A percentile compares a stretch with the other conserved stretches of the same genome.
Evolutionary conservation across 768 basidiomycete species (phyloP).

Genomic region (Tricholoma terreum): DNA sequence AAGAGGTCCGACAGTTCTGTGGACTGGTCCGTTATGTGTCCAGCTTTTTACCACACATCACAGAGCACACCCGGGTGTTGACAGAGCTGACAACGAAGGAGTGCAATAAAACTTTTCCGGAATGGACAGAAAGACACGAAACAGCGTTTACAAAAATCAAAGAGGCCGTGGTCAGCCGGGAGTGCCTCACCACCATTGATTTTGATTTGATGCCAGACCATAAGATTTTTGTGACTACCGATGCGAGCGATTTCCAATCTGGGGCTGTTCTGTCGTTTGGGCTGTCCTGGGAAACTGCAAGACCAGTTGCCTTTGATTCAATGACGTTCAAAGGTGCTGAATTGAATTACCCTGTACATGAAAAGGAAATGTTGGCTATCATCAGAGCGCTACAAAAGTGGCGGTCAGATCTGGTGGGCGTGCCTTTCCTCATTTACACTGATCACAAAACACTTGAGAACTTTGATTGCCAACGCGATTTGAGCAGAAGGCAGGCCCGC

Average conservation of each 20-base stretch:
- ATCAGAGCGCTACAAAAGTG: constrained; percentile 22
- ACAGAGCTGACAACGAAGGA: background rate
- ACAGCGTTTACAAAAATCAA: constrained; percentile 27
- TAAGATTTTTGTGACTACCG: constrained; percentile 26
- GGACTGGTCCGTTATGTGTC: constrained; percentile 29
- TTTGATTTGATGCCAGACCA: constrained; percentile 15
- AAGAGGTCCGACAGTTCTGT: constrained; percentile 17
- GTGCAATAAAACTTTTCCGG: constrained; percentile 16
- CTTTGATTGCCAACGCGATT: constrained; percentile 15
- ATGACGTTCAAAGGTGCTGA: too few relatives aligned
- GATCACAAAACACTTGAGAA: too few relatives aligned
- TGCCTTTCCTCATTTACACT: constrained; percentile 22
- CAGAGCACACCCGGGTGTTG: constrained; percentile 23
- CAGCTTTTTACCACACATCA: constrained; percentile 24
- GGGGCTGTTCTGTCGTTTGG: too few relatives aligned
- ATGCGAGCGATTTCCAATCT: too few relatives aligned
- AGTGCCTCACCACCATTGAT: constrained; percentile 27
- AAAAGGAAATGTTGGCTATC: too few relatives aligned
- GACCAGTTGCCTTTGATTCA: too few relatives aligned
- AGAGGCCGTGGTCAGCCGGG: constrained; percentile 13
- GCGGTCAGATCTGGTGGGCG: constrained; percentile 15
- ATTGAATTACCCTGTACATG: too few relatives aligned
- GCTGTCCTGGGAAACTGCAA: too few relatives aligned
- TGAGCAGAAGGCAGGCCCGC: constrained; percentile 16
- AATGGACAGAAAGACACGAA: constrained; percentile 21